A percentile compares a stretch with the other conserved stretches of the same genome.
phyloP scores from a whole-genome alignment of 164 flowering plant genomes.

The Brasenia schreberi region DNA sequence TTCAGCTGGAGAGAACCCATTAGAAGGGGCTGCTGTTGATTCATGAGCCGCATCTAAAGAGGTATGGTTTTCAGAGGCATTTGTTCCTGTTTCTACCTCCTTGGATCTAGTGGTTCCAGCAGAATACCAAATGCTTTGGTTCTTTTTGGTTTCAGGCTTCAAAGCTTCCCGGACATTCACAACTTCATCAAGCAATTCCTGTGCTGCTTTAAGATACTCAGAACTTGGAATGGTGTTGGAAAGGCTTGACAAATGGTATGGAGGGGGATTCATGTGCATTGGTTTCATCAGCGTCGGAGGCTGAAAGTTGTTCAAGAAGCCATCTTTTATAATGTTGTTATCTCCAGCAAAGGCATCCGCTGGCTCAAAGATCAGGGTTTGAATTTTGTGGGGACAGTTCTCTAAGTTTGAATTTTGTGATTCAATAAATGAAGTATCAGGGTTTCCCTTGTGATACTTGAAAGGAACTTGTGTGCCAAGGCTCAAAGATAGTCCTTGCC shows the following conservation, averaged over 20 bases:
- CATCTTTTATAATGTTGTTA: background rate
- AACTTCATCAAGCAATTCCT: constrained; percentile 74
- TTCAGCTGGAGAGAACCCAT: constrained; percentile 49
- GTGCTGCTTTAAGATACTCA: constrained; percentile 59
- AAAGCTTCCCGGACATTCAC: constrained; percentile 54
- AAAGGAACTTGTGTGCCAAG: constrained; percentile 47
- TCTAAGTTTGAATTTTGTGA: background rate
- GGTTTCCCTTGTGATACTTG: constrained; percentile 19
- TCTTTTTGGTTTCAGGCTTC: constrained; percentile 24
- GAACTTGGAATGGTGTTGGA: constrained; percentile 33
- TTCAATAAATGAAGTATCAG: background rate
- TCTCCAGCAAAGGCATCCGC: too few relatives aligned
- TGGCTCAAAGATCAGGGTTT: too few relatives aligned
- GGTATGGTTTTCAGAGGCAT: constrained; percentile 6
- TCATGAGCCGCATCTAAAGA: constrained; percentile 23
- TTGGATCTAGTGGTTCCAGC: constrained; percentile 16
- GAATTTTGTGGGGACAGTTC: background rate
- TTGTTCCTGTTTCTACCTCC: constrained; percentile 9
- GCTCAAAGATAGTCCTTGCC: constrained; percentile 62
- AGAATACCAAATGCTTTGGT: constrained; percentile 9
- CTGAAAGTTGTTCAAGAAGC: background rate
- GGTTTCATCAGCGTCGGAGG: background rate
- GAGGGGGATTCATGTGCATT: constrained; percentile 4
- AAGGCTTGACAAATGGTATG: constrained; percentile 18
- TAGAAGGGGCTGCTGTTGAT: constrained; percentile 18